Percentiles rank a stretch among this genome's conserved stretches.
Conservation (phyloP, 441 rosid species). For the Melastoma candidum region DNA sequence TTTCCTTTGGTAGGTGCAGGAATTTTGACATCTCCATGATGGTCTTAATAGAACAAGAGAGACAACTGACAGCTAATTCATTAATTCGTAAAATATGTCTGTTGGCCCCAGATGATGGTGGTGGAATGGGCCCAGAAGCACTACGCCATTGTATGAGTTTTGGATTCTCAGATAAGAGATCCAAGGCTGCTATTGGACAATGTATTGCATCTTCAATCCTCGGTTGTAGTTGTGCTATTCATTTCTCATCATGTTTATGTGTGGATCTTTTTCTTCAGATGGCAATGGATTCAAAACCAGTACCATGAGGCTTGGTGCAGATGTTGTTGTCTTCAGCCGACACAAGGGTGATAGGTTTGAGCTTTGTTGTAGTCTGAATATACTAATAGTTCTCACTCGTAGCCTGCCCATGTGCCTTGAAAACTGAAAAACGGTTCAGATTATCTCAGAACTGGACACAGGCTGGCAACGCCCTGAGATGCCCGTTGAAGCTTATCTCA, state of each 20-base stretch:
- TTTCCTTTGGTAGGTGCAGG: background rate
- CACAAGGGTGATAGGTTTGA: slow-evolving; percentile 49
- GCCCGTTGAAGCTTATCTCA: too few relatives aligned
- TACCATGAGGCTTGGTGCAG: slow-evolving; percentile 12
- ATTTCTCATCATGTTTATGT: slow-evolving; percentile 17
- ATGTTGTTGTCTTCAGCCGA: slow-evolving; percentile 10
- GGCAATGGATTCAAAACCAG: slow-evolving; percentile 15
- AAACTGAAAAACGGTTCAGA: too few relatives aligned
- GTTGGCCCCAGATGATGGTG: slow-evolving; percentile 17
- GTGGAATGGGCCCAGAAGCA: slow-evolving; percentile 18
- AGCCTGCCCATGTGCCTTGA: too few relatives aligned
- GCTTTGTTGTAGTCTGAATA: too few relatives aligned
- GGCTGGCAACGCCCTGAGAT: too few relatives aligned
- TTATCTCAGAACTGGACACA: too few relatives aligned
- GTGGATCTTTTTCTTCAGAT: slow-evolving; percentile 22
- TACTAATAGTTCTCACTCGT: too few relatives aligned
- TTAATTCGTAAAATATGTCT: background rate
- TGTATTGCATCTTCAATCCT: slow-evolving; percentile 39
- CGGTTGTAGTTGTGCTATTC: slow-evolving; percentile 3
- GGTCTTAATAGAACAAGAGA: background rate
- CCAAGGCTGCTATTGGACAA: slow-evolving; percentile 68
- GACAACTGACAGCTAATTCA: background rate
- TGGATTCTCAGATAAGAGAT: slow-evolving; percentile 22
- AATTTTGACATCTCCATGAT: background rate
- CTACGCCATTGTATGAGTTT: slow-evolving; percentile 19